These are phyloP conservation scores for Leccinum uliginosum DNA, from an alignment of 768 basidiomycete genomes.

Conservation along the genomic window DNA sequence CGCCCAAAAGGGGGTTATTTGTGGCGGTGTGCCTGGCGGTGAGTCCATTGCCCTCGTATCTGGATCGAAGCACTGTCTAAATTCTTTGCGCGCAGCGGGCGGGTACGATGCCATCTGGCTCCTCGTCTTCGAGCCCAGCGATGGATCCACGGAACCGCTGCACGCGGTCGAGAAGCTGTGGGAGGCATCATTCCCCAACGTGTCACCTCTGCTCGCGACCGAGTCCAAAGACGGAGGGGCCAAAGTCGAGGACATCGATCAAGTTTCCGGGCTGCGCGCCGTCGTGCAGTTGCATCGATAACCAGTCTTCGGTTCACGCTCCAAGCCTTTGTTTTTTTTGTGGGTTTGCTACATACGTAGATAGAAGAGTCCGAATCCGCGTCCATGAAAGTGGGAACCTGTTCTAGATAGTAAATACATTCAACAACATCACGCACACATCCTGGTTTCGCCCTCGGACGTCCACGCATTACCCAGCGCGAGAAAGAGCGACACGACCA, in stretches of 20 bases:
- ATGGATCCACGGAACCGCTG: conserved; percentile 47
- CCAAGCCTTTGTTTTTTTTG: background rate
- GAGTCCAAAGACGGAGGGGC: conserved; percentile 69
- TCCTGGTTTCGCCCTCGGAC: conserved; percentile 62
- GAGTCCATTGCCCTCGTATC: conserved; percentile 23
- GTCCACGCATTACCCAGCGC: conserved; percentile 80
- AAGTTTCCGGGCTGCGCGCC: conserved; percentile 51
- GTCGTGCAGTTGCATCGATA: conserved; percentile 29
- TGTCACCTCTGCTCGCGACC: conserved; percentile 66
- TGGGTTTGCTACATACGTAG: background rate
- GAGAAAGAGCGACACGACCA: conserved; percentile 72
- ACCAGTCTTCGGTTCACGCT: background rate
- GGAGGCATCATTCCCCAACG: conserved; percentile 49
- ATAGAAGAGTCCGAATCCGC: conserved; percentile 1
- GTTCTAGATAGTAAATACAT: conserved; percentile 19
- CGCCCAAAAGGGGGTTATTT: conserved; percentile 77
- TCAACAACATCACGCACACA: conserved; percentile 50
- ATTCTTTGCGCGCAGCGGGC: conserved; percentile 57
- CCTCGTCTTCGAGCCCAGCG: conserved; percentile 64
- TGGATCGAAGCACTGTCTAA: background rate
- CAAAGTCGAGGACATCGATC: conserved; percentile 55
- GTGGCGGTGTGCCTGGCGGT: conserved; percentile 97
- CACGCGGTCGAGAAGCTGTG: conserved; percentile 65
- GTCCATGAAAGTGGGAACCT: background rate
- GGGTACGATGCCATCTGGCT: conserved; percentile 98